Conservation (phyloP, 2,329 filamentous ascomycete genomes). For the Trichophaea hybrida region DNA sequence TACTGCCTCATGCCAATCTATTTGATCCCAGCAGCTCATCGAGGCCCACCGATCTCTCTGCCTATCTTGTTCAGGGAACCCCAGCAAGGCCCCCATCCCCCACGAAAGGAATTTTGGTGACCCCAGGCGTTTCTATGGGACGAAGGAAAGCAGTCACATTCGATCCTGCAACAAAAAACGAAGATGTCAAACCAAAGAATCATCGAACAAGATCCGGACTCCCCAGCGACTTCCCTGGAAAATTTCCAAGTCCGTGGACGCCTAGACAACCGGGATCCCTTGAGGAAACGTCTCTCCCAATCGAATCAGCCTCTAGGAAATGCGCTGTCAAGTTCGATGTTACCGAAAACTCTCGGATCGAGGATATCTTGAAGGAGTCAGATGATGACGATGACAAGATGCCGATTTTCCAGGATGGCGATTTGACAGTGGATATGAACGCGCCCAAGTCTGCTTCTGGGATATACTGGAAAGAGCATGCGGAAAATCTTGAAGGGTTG, state of each 20-base stretch:
- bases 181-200: constrained; percentile 26
- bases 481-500: constrained; percentile 23
- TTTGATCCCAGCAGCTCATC: constrained; percentile 14
- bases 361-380: constrained; percentile 25
- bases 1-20: constrained; percentile 12
- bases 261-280: constrained; percentile 19
- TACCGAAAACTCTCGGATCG: constrained; percentile 23
- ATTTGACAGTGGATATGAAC: constrained; percentile 24
- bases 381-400: constrained; percentile 11
- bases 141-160: constrained; percentile 42
- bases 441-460: constrained; percentile 24
- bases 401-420: constrained; percentile 14
- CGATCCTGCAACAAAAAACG: constrained; percentile 31
- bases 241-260: constrained; percentile 41
- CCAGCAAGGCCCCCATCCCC: constrained; percentile 30
- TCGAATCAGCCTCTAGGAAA: constrained; percentile 7
- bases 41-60: constrained; percentile 6
- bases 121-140: constrained; percentile 37
- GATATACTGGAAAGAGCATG: constrained; percentile 27
- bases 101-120: constrained; percentile 41
- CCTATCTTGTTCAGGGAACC: background rate
- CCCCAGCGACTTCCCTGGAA: constrained; percentile 38
- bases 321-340: background rate
- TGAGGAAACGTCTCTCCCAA: background rate
- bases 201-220: constrained; percentile 34